Percentiles rank a stretch among this genome's conserved stretches.
phyloP scores from a whole-genome alignment of 306 rosid genomes.

The Cajanus cajan region DNA sequence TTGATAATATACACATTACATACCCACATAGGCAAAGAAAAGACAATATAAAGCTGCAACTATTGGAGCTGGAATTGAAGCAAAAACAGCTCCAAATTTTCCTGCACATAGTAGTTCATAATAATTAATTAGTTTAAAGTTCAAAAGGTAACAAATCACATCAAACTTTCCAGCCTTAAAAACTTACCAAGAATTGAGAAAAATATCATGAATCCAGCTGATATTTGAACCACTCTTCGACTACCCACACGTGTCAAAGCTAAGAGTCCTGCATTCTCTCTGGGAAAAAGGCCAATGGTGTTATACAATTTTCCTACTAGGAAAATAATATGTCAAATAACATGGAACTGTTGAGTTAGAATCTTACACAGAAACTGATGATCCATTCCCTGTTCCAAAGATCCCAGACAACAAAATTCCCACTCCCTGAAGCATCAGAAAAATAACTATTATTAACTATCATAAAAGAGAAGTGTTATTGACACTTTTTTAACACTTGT shows the following conservation, averaged over 20 bases:
- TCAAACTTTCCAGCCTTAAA: background rate
- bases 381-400: conserved; percentile 90
- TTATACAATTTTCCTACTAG: background rate
- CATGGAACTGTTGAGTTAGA: conserved; percentile 24
- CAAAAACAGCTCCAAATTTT: conserved; percentile 95
- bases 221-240: conserved; percentile 94
- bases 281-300: conserved; percentile 22
- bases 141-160: background rate
- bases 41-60: conserved; percentile 85
- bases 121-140: background rate
- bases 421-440: conserved; percentile 65
- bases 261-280: conserved; percentile 92
- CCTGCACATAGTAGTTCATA: conserved; percentile 44
- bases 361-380: conserved; percentile 89
- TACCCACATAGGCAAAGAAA: conserved; percentile 97
- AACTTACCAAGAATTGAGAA: conserved; percentile 82
- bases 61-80: conserved; percentile 93
- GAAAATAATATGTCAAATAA: conserved; percentile 5
- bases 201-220: conserved; percentile 95
- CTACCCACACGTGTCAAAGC: conserved; percentile 96
- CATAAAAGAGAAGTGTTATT: background rate
- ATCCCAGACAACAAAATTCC: conserved; percentile 86
- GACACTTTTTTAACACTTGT: no score
- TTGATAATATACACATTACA: conserved; percentile 45
- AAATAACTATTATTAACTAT: background rate